Evolutionary conservation across 805 yeast species (phyloP).

Genomic region (Candida ortonii): DNA sequence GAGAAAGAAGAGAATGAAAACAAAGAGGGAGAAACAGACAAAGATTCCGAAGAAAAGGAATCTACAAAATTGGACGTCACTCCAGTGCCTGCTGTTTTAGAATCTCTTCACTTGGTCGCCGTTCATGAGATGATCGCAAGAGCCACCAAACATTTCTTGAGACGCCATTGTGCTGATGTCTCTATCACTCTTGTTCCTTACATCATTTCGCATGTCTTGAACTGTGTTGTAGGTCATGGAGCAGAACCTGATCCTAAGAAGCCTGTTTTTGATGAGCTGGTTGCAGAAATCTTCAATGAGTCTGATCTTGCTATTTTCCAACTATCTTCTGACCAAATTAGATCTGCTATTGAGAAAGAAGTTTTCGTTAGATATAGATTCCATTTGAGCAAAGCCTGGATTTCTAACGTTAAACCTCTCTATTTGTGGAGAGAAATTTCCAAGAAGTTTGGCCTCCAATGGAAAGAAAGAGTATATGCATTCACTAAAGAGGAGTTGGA

Average conservation of each 20-base stretch:
- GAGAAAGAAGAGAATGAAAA: conserved; percentile 32
- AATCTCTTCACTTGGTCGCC: conserved; percentile 46
- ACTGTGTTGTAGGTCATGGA: conserved; percentile 57
- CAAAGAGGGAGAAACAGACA: conserved; percentile 26
- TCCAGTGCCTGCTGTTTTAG: conserved; percentile 41
- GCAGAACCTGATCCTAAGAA: conserved; percentile 39
- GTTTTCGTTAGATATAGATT: conserved; percentile 64
- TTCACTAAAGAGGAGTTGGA: conserved; percentile 45
- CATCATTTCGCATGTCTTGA: conserved; percentile 68
- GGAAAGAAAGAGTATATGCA: conserved; percentile 53
- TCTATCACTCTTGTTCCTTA: conserved; percentile 57
- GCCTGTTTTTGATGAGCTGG: conserved; percentile 43
- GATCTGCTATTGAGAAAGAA: conserved; percentile 45
- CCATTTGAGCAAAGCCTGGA: conserved; percentile 50
- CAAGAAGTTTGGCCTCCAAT: conserved; percentile 80
- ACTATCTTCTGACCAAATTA: conserved; percentile 42
- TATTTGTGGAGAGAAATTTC: conserved; percentile 68
- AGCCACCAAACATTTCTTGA: conserved; percentile 70
- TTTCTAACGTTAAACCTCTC: conserved; percentile 33
- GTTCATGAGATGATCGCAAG: conserved; percentile 76
- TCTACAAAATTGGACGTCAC: conserved; percentile 40
- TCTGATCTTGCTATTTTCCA: conserved; percentile 42
- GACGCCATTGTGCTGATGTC: conserved; percentile 41
- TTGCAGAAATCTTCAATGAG: conserved; percentile 41
- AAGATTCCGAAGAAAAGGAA: conserved; percentile 31